Conservation (phyloP, 2,329 filamentous ascomycete species). For the Blastomyces emzantsi region DNA sequence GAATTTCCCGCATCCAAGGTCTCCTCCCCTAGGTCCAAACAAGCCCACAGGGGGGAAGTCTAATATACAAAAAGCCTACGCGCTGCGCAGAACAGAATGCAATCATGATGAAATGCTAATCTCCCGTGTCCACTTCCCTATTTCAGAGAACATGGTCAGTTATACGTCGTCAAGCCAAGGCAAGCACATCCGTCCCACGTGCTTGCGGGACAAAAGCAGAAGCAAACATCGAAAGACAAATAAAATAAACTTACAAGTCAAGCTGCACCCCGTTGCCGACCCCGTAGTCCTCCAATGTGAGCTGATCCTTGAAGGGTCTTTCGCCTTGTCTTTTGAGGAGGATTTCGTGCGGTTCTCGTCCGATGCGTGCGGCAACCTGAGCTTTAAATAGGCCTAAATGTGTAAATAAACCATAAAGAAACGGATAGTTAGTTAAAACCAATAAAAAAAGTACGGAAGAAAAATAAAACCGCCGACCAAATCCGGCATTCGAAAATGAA, state of each 20-base stretch:
- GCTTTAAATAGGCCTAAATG: conserved; percentile 66
- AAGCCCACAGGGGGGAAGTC: background rate
- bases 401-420: background rate
- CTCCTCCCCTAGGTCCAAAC: background rate
- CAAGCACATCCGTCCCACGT: background rate
- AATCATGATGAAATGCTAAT: conserved; percentile 22
- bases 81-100: conserved; percentile 10
- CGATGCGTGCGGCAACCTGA: conserved; percentile 81
- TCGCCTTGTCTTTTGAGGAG: conserved; percentile 86
- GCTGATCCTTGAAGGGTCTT: conserved; percentile 82
- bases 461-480: background rate
- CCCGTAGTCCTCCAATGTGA: conserved; percentile 87
- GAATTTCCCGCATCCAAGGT: background rate
- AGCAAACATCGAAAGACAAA: background rate
- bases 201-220: background rate
- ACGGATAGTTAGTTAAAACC: conserved; percentile 10
- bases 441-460: background rate
- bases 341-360: conserved; percentile 82
- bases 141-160: conserved; percentile 20
- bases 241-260: conserved; percentile 33
- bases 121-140: conserved; percentile 42
- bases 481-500: background rate
- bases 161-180: conserved; percentile 6
- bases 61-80: conserved; percentile 4
- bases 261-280: conserved; percentile 73